Percentiles rank a stretch among this genome's conserved stretches.
These are phyloP conservation scores for Cicer bijugum DNA, from an alignment of 306 rosid species.

Conservation along the genomic window DNA sequence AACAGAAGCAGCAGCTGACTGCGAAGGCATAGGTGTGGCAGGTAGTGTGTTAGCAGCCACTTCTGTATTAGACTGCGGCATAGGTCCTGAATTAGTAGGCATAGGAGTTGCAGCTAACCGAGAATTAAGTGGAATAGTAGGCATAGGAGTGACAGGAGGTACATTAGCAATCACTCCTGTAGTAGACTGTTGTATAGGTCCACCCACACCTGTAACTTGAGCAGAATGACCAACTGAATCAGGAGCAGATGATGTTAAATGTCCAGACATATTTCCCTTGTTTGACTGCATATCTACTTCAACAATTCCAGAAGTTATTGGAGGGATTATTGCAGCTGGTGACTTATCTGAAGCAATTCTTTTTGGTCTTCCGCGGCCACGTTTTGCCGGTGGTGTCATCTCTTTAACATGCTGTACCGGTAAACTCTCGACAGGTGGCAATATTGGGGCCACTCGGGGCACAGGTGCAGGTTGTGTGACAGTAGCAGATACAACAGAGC, in stretches of 20 bases:
- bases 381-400: constrained; percentile 81
- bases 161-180: constrained; percentile 50
- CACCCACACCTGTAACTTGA: constrained; percentile 47
- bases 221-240: constrained; percentile 52
- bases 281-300: constrained; percentile 54
- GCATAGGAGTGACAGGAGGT: constrained; percentile 48
- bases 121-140: constrained; percentile 52
- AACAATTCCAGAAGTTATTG: constrained; percentile 55
- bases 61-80: constrained; percentile 48
- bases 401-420: constrained; percentile 65
- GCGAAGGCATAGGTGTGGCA: constrained; percentile 51
- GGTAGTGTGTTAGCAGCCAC: constrained; percentile 52
- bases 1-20: constrained; percentile 47
- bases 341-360: constrained; percentile 65
- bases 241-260: constrained; percentile 50
- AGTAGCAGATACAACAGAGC: constrained; percentile 51
- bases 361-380: constrained; percentile 99
- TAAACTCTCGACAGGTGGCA: constrained; percentile 58
- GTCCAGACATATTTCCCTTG: constrained; percentile 54
- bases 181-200: constrained; percentile 47
- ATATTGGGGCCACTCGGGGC: constrained; percentile 46
- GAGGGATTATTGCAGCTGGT: constrained; percentile 52
- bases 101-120: constrained; percentile 46
- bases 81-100: constrained; percentile 37
- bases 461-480: constrained; percentile 51